Conservation (phyloP, 352 stramenopile genomes). For the Hyaloperonospora brassicae region DNA sequence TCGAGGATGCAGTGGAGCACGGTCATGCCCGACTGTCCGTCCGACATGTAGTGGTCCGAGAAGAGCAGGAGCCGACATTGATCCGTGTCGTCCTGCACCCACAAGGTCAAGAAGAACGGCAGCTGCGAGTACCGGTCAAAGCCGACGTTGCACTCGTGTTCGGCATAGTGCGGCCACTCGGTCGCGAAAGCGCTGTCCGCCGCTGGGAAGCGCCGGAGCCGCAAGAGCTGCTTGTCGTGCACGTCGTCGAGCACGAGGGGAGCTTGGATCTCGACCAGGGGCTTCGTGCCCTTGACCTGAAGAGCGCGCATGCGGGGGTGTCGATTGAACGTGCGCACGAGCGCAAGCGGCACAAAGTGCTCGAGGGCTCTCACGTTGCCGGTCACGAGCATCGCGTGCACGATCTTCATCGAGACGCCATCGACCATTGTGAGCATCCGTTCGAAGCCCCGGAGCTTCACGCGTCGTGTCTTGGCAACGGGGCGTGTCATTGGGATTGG, state of each 20-base stretch:
- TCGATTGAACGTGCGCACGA: slow-evolving; percentile 34
- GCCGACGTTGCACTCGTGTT: slow-evolving; percentile 32
- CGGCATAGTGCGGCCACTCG: slow-evolving; percentile 32
- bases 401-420: slow-evolving; percentile 24
- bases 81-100: slow-evolving; percentile 23
- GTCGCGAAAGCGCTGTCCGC: slow-evolving; percentile 20
- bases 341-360: slow-evolving; percentile 20
- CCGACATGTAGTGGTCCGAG: slow-evolving; percentile 40
- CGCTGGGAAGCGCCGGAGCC: slow-evolving; percentile 16
- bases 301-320: slow-evolving; percentile 41
- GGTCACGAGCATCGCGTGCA: slow-evolving; percentile 28
- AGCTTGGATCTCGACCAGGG: slow-evolving; percentile 33
- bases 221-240: slow-evolving; percentile 16
- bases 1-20: slow-evolving; percentile 38
- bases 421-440: slow-evolving; percentile 26
- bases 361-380: slow-evolving; percentile 22
- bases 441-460: slow-evolving; percentile 30
- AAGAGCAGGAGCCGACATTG: slow-evolving; percentile 31
- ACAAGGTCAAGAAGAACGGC: slow-evolving; percentile 31
- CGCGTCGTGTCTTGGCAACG: too few relatives aligned
- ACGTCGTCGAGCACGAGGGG: slow-evolving; percentile 20
- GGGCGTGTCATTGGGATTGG: too few relatives aligned
- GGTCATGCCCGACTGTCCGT: slow-evolving; percentile 29
- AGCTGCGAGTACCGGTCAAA: slow-evolving; percentile 35
- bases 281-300: slow-evolving; percentile 25